phyloP scores from a whole-genome alignment of 2,329 filamentous ascomycete species.

The Ambrosiella beaveri region DNA sequence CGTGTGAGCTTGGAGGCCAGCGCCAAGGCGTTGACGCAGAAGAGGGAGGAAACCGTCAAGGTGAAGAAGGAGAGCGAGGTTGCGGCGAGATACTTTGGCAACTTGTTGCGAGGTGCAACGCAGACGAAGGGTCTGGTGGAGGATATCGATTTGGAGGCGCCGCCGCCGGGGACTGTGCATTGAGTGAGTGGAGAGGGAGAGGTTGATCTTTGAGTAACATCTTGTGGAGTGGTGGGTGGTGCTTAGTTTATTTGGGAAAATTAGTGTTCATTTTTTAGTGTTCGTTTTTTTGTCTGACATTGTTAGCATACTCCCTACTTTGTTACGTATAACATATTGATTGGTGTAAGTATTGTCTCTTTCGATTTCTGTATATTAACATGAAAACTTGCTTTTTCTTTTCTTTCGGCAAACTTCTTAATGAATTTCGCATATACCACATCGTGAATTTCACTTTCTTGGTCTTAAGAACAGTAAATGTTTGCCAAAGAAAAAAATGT shows the following conservation, averaged over 20 bases:
- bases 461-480: too few relatives aligned
- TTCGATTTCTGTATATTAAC: too few relatives aligned
- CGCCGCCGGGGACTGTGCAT: constrained; percentile 22
- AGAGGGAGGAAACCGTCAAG: constrained; percentile 70
- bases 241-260: neutral
- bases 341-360: neutral
- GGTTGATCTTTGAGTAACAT: neutral
- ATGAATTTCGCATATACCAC: too few relatives aligned
- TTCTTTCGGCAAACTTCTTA: too few relatives aligned
- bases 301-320: neutral
- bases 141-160: constrained; percentile 37
- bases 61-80: constrained; percentile 68
- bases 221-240: too few relatives aligned
- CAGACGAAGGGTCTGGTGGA: constrained; percentile 33
- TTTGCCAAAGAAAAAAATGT: too few relatives aligned
- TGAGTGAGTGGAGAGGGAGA: neutral
- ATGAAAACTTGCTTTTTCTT: too few relatives aligned
- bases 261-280: neutral
- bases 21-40: constrained; percentile 63
- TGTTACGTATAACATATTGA: neutral
- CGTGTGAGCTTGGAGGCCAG: constrained; percentile 67
- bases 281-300: neutral
- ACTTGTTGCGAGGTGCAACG: constrained; percentile 53
- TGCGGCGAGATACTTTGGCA: constrained; percentile 77
- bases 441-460: too few relatives aligned